Percentiles rank a stretch among this genome's conserved stretches.
phyloP scores from a whole-genome alignment of 2,329 filamentous ascomycete species.

The Huntiella moniliformis region DNA sequence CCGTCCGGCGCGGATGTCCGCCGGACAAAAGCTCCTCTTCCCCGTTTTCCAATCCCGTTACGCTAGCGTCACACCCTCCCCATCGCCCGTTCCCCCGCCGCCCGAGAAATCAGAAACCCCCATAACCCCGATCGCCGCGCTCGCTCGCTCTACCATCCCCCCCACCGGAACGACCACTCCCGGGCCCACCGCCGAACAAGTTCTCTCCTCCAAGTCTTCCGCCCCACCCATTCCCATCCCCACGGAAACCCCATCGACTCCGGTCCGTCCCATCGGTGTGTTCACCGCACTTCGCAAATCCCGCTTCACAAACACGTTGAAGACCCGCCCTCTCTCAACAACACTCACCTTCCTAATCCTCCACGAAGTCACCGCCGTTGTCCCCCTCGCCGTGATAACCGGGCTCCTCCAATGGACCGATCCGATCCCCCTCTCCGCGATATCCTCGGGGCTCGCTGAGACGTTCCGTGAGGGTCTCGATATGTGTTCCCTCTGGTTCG shows the following conservation, averaged over 20 bases:
- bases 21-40: background rate
- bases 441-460: conserved; percentile 29
- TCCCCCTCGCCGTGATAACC: conserved; percentile 59
- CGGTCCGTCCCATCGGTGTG: background rate
- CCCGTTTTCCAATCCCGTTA: background rate
- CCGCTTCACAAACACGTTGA: conserved; percentile 49
- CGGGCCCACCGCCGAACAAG: conserved; percentile 17
- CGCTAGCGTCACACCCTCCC: background rate
- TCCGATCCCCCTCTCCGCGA: conserved; percentile 45
- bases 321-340: conserved; percentile 62
- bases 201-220: conserved; percentile 64
- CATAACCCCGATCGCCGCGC: background rate
- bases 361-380: conserved; percentile 76
- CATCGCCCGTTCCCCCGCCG: background rate
- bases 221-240: conserved; percentile 38
- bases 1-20: too few species aligned
- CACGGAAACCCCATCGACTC: background rate
- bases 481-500: conserved; percentile 60
- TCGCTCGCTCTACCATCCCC: background rate
- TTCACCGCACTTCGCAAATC: background rate
- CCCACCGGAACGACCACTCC: background rate
- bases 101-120: background rate
- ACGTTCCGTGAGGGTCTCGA: conserved; percentile 44
- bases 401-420: conserved; percentile 62
- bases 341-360: conserved; percentile 72